These are phyloP conservation scores for Scutellaria barbata DNA, from an alignment of 257 asterid genomes.

Conservation along the genomic window DNA sequence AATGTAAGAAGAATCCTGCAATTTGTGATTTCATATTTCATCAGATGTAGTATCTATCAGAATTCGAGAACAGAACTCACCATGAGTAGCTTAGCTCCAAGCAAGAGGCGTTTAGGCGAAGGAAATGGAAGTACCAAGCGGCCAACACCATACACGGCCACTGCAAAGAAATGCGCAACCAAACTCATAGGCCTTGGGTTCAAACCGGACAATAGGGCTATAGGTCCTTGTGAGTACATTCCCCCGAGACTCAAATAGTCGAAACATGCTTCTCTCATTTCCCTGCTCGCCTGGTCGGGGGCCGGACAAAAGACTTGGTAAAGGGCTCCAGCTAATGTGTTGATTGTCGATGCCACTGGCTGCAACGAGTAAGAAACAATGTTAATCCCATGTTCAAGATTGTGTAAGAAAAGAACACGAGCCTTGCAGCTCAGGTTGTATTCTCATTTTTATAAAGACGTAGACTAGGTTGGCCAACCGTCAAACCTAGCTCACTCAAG, in stretches of 20 bases:
- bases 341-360: constrained; percentile 62
- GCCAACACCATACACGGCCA: constrained; percentile 57
- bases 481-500: too few species aligned
- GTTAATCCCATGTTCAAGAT: neutral
- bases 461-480: too few species aligned
- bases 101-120: constrained; percentile 47
- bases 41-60: too few species aligned
- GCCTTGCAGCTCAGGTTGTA: too few species aligned
- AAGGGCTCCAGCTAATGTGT: constrained; percentile 55
- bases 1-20: neutral
- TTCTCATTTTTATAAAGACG: too few species aligned
- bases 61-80: constrained; percentile 21
- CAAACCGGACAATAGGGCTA: constrained; percentile 54
- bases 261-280: constrained; percentile 60
- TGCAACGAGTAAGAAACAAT: constrained; percentile 1
- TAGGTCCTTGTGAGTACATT: constrained; percentile 49
- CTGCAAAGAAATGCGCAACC: constrained; percentile 63
- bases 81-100: constrained; percentile 44
- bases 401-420: neutral
- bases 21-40: too few species aligned
- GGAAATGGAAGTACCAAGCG: constrained; percentile 52
- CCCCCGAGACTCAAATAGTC: constrained; percentile 58
- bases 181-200: constrained; percentile 58
- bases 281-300: constrained; percentile 55
- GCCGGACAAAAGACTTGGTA: constrained; percentile 57